These are phyloP conservation scores for Adansonia madagascariensis DNA, from an alignment of 441 rosid genomes.

Conservation along the genomic window DNA sequence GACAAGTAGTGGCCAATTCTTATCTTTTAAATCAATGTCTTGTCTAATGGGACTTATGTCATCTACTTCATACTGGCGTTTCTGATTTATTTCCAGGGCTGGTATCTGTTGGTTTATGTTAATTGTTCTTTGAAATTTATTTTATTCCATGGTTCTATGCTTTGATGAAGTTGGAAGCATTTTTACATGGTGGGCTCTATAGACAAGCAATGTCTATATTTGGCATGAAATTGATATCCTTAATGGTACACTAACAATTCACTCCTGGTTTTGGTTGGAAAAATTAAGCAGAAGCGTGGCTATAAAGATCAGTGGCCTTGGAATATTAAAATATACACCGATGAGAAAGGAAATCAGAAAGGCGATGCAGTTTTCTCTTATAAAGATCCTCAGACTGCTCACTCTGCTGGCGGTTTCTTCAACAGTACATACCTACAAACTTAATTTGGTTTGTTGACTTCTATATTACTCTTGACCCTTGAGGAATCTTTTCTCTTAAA, in stretches of 20 bases:
- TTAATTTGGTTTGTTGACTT: neutral
- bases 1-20: slow-evolving; percentile 66
- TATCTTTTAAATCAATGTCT: slow-evolving; percentile 27
- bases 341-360: slow-evolving; percentile 84
- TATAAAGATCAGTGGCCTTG: slow-evolving; percentile 98
- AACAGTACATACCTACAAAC: slow-evolving; percentile 50
- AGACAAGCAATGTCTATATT: neutral
- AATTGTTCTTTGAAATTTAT: neutral
- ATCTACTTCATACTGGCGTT: neutral
- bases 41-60: neutral
- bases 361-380: slow-evolving; percentile 88
- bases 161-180: neutral
- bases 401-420: slow-evolving; percentile 85
- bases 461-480: slow-evolving; percentile 11
- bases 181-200: neutral
- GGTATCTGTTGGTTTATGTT: neutral
- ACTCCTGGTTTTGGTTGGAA: slow-evolving; percentile 64
- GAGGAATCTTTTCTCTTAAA: slow-evolving; percentile 45
- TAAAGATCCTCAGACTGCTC: slow-evolving; percentile 95
- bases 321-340: slow-evolving; percentile 89
- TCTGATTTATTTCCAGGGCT: neutral
- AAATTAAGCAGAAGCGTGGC: slow-evolving; percentile 95
- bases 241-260: neutral
- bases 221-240: neutral
- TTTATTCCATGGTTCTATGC: neutral